Evolutionary conservation across 2,329 filamentous ascomycete species (phyloP), one percentile per base, ranked within the genome.

Genomic region (Sarocladium kiliense): DNA sequence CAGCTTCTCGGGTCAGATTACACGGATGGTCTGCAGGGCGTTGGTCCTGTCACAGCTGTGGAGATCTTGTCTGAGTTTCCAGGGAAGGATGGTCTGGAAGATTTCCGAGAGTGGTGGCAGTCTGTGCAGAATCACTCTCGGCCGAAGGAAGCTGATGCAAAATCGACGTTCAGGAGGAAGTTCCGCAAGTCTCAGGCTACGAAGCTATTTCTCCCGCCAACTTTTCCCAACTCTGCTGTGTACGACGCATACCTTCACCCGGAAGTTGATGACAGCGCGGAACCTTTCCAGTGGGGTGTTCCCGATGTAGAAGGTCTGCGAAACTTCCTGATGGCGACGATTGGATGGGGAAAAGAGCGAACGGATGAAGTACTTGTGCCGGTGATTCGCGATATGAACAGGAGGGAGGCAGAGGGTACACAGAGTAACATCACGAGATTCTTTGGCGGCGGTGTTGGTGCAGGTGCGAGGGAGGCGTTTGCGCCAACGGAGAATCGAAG

Each of bases 341-440:
- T 99, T 62, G 94, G 94, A 0, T 99, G 94, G 94, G 85, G 79
- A 55, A 86, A 88, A 68, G 93, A 97, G 69, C 80, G 91, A 7
- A 97, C 93, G 0, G 94, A 99, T 65, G 94, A 99, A 70, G 89
- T 99, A 2, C 81, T 99, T 1, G 90, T 99, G 1, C 94, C 94
- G 0, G 95, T 99, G 1, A 94, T 99, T 59, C 81, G 86, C 56
- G 94, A 99, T 65, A 96, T 99, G 89, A 97, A 97, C 67, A 82
- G 84, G 3, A 80, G 94, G 37, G 88, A 90, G 60, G 79, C 84
- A 26, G 94, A 97, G 72, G 94, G 94, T 6, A 97, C 93, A 18
- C 94, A 99, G 75, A 86, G 85, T 57, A 99, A 99, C 63, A 96
- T 99, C 61, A 99, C 94, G n/a, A 79, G 86, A 23, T 99, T 86